Evolutionary conservation across 257 asterid species (phyloP).

Genomic region (Solanum corneliomulleri): DNA sequence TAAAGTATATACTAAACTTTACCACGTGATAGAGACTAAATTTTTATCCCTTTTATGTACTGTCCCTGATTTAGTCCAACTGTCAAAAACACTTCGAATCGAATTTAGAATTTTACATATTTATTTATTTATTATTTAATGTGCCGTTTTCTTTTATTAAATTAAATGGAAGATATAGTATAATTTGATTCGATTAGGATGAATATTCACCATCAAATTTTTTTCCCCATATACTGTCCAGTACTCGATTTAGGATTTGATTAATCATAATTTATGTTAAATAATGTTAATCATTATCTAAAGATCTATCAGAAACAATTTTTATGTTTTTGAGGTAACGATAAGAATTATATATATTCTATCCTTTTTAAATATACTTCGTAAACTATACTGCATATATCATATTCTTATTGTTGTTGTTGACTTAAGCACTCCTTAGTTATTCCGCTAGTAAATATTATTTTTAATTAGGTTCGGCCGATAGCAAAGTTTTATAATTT

Average conservation of each 20-base stretch:
- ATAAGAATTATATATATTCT: accelerated
- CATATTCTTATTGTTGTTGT: too few relatives aligned
- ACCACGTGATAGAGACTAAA: neutral
- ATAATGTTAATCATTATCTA: too few relatives aligned
- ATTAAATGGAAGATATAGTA: too few relatives aligned
- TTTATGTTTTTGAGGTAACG: accelerated
- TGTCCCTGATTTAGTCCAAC: neutral
- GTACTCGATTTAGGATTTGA: neutral
- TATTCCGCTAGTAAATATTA: accelerated
- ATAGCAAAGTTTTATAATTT: neutral
- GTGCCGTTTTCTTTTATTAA: too few relatives aligned
- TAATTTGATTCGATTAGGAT: neutral
- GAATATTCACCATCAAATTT: neutral
- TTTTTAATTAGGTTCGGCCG: neutral
- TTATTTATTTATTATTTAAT: too few relatives aligned
- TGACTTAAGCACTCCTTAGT: neutral
- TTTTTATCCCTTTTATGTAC: neutral
- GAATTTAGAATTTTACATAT: too few relatives aligned
- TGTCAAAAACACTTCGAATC: neutral
- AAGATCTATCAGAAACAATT: too few relatives aligned
- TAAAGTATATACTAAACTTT: neutral
- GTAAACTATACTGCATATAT: too few relatives aligned
- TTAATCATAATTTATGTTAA: too few relatives aligned
- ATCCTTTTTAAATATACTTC: too few relatives aligned
- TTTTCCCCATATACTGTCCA: neutral